A percentile compares a stretch with the other conserved stretches of the same genome.
Conservation (phyloP, 148 eudicot genomes). For the Rhododendron ferrugineum region DNA sequence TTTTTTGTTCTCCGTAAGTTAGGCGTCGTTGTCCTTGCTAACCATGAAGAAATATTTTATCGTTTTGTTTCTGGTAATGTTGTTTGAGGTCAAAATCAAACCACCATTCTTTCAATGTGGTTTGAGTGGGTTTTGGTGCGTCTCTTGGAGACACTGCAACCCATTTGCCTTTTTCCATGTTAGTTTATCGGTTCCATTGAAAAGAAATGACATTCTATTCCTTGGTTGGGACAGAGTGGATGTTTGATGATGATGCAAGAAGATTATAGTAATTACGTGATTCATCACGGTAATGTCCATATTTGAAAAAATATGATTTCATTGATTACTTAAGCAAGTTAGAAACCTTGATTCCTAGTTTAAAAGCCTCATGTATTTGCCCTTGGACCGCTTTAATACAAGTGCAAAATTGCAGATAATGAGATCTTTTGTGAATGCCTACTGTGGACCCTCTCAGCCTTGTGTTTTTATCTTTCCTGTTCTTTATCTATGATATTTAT, state of each 20-base stretch:
- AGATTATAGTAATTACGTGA: not conserved
- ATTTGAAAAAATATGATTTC: not conserved
- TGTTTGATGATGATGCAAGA: not conserved
- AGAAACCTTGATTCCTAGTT: not conserved
- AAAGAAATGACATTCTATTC: not conserved
- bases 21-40: not conserved
- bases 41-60: not conserved
- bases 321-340: not conserved
- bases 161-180: not conserved
- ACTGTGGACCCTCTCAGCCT: not conserved
- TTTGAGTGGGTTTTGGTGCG: not conserved
- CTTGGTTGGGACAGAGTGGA: not conserved
- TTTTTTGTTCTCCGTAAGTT: not conserved
- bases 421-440: not conserved
- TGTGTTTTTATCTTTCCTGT: not conserved
- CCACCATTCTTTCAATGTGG: not conserved
- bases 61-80: not conserved
- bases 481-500: not conserved
- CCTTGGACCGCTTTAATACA: not conserved
- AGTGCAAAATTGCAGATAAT: not conserved
- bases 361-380: not conserved
- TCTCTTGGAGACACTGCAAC: not conserved
- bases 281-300: not conserved
- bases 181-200: not conserved
- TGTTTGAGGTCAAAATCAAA: not conserved